A percentile compares a stretch with the other conserved stretches of the same genome.
These are phyloP conservation scores for Balakata baccata DNA, from an alignment of 345 rosid genomes.

Conservation along the genomic window DNA sequence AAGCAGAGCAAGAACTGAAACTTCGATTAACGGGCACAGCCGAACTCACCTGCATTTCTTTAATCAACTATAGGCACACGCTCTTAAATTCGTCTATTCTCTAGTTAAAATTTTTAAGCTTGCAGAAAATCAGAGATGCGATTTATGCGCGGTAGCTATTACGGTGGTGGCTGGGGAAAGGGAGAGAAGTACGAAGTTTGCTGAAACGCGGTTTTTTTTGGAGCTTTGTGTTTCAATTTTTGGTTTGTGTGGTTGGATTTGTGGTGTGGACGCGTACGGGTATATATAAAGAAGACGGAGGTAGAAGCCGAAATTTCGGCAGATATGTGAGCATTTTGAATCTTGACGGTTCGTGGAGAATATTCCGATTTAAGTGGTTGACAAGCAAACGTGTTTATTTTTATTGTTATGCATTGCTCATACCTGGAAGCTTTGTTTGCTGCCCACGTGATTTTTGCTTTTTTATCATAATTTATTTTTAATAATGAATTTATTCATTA, in stretches of 20 bases:
- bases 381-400: neutral
- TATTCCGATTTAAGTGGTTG: neutral
- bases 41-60: conserved; percentile 14
- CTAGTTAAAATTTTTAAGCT: no score
- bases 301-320: neutral
- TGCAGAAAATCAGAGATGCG: no score
- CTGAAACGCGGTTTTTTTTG: neutral
- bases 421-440: conserved; percentile 10
- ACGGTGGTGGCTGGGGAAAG: neutral
- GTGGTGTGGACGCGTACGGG: no score
- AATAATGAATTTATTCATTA: neutral
- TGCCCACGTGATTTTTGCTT: neutral
- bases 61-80: neutral
- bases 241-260: neutral
- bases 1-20: neutral
- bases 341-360: neutral
- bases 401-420: neutral
- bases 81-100: neutral
- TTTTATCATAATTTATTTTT: neutral
- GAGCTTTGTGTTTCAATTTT: neutral
- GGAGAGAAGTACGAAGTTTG: neutral
- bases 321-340: neutral
- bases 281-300: no score
- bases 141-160: no score
- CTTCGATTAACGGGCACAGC: neutral